Conservation (phyloP, 495 filamentous ascomycete species). For the Aspergillus heteromorphus region DNA sequence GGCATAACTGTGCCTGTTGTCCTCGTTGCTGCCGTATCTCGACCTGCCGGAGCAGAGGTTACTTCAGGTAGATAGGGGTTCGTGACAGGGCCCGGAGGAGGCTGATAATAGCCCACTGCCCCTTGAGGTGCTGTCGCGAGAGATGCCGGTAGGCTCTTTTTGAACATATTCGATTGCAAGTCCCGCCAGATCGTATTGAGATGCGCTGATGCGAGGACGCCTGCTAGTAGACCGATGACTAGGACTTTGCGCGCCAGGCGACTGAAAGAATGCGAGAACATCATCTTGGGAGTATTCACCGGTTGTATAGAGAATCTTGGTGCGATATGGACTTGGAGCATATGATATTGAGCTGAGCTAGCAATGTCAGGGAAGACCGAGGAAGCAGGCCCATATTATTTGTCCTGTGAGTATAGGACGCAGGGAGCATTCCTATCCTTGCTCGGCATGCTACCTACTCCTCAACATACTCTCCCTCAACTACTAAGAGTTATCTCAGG, state of each 20-base stretch:
- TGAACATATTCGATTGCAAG: conserved; percentile 3
- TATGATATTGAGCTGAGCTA: background rate
- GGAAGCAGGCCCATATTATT: background rate
- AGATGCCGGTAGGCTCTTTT: conserved; percentile 16
- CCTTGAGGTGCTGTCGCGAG: conserved; percentile 16
- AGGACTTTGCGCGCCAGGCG: background rate
- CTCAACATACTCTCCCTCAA: background rate
- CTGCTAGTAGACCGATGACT: conserved; percentile 4
- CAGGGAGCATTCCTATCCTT: background rate
- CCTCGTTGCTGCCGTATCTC: background rate
- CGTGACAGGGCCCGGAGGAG: conserved; percentile 10
- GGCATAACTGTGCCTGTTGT: background rate
- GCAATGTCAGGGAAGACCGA: background rate
- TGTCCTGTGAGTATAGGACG: background rate
- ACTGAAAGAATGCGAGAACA: background rate
- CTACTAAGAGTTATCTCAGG: too few relatives aligned
- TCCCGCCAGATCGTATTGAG: conserved; percentile 1
- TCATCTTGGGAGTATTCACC: conserved; percentile 6
- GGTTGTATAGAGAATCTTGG: background rate
- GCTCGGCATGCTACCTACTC: background rate
- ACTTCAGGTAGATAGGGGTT: background rate
- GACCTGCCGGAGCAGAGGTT: background rate
- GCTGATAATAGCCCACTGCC: conserved; percentile 17
- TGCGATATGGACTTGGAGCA: background rate
- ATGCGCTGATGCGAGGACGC: conserved; percentile 7